Base-by-base conservation (phyloP, 1,139 yeast species). In the Geotrichum europaeum region DNA sequence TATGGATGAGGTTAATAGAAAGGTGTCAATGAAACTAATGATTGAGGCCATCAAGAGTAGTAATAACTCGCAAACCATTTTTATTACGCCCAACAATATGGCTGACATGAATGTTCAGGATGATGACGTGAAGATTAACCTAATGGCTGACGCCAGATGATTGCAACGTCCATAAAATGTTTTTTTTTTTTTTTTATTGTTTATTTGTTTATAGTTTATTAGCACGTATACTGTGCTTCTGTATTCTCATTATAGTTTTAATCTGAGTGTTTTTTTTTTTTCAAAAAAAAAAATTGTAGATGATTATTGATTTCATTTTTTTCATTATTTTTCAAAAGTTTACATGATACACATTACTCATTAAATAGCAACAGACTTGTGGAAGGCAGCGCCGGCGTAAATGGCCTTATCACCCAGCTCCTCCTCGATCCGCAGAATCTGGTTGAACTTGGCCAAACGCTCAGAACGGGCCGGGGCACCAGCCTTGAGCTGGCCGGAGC, bases 391-490 rank as follows among this genome's bases (percentile, higher is more conserved):
- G 78, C 98, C 98, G 67, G 97, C 96, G 82, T 84, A 92, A 77
- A 89, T 76, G 69, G 96, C 96, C 83, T 89, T 89, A 84, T 84
- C 90, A 76, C 97, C 97, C 76, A 92, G 87, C 81, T 87, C 90
- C 82, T 92, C 96, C 84, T 92, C 97, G 73, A 92, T 92, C 83
- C 97, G 89, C 79, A 92, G 85, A 79, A 92, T 87, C 84, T 91
- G 96, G 74, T 74, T 74, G 79, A 87, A 87, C 84, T 92, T 92
- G 77, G 97, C 97, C 79, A 92, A 86, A 86, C 98, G 91, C 84
- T 92, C 98, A 69, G 97, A 89, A 84, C 98, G 90, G 71, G 97
- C 96, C 77, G 97, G 97, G 76, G 98, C 97, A 86, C 98, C 98
- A 72, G 97, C 88, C 91, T 92, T 92, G 80, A 92, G 87, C 84